phyloP scores from a whole-genome alignment of 305 asterid genomes.

The Solanum aculeatissimum region DNA sequence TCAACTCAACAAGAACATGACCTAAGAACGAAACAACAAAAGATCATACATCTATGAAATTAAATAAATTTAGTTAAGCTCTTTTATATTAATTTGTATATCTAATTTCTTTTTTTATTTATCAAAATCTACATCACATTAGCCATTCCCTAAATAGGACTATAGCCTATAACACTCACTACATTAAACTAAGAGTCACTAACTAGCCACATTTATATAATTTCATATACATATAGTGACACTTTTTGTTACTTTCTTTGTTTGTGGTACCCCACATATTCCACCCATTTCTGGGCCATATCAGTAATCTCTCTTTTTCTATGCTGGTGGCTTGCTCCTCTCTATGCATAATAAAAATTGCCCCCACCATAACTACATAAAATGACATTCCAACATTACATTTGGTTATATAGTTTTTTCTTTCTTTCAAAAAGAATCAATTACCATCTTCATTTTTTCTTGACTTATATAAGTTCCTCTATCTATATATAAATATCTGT shows the following conservation, averaged over 20 bases:
- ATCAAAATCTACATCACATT: not conserved
- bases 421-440: not conserved
- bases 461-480: not conserved
- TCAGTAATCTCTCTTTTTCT: slow-evolving; percentile 19
- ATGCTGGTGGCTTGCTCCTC: slow-evolving; percentile 24
- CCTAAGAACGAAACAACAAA: too few species aligned
- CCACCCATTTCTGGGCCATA: slow-evolving; percentile 4
- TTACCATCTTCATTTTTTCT: not conserved
- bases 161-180: not conserved
- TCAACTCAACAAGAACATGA: too few species aligned
- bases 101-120: not conserved
- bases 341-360: not conserved
- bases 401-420: not conserved
- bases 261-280: slow-evolving; percentile 13
- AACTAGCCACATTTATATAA: not conserved
- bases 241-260: not conserved
- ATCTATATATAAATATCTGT: too few species aligned
- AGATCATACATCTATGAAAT: too few species aligned
- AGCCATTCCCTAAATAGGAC: not conserved
- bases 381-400: not conserved
- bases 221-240: not conserved
- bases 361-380: slow-evolving; percentile 2
- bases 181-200: not conserved
- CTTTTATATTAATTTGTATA: not conserved
- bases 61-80: not conserved